These are phyloP conservation scores for Fraxinus excelsior DNA, from an alignment of 257 asterid species.

Conservation along the genomic window DNA sequence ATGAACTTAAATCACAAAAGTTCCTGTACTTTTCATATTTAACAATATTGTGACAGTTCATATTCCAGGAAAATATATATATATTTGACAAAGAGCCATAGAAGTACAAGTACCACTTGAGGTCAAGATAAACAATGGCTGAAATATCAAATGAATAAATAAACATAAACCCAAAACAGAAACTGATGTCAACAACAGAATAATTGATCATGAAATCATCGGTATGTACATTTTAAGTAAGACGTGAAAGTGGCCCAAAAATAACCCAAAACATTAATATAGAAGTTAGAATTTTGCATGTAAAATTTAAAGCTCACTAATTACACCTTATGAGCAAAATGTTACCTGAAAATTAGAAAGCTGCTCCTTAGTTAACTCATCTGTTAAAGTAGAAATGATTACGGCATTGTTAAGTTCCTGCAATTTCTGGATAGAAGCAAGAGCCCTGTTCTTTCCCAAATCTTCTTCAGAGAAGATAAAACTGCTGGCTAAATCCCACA, in stretches of 20 bases:
- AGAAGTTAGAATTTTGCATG: not conserved
- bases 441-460: constrained; percentile 52
- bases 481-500: constrained; percentile 53
- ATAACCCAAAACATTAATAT: not conserved
- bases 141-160: not conserved
- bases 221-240: not conserved
- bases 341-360: constrained; percentile 45
- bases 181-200: not conserved
- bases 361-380: constrained; percentile 36
- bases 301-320: not conserved
- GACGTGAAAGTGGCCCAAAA: not conserved
- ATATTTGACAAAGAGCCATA: not conserved
- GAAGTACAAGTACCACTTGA: not conserved
- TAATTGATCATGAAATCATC: not conserved
- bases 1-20: not conserved
- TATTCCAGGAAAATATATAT: not conserved
- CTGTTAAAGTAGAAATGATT: constrained; percentile 33
- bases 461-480: constrained; percentile 47
- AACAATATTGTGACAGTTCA: not conserved
- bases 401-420: constrained; percentile 49
- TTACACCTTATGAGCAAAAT: not conserved
- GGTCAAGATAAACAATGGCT: not conserved
- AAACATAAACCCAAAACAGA: not conserved
- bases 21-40: not conserved
- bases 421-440: constrained; percentile 40